phyloP scores from a whole-genome alignment of 1,284 basidiomycete genomes.

The Sporisorium scitamineum region DNA sequence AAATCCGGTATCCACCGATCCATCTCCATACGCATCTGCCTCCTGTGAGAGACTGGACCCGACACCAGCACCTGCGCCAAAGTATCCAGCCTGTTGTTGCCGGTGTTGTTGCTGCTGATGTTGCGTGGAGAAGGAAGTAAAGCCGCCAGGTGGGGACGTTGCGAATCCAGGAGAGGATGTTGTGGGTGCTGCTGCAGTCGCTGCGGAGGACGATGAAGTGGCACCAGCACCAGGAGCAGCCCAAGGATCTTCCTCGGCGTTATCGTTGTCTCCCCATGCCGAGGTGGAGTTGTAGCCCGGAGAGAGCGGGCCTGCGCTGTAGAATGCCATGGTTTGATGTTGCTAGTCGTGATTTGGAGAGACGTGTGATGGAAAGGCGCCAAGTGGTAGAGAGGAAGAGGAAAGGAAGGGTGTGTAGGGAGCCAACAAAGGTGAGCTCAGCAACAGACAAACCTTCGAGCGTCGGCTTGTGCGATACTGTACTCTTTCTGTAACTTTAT shows the following conservation, averaged over 20 bases:
- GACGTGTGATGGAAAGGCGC: neutral
- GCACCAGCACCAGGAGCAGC: constrained; percentile 28
- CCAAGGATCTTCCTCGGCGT: constrained; percentile 52
- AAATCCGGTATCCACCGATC: constrained; percentile 20
- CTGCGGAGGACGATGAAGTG: constrained; percentile 15
- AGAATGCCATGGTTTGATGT: constrained; percentile 38
- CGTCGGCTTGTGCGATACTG: neutral
- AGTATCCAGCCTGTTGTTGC: constrained; percentile 28
- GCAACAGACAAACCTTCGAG: constrained; percentile 3
- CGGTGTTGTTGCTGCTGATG: constrained; percentile 23
- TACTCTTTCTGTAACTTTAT: constrained; percentile 4
- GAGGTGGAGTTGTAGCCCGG: constrained; percentile 49
- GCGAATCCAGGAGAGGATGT: constrained; percentile 20
- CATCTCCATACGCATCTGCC: constrained; percentile 23
- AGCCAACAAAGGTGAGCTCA: constrained; percentile 5
- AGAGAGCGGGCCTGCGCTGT: constrained; percentile 47
- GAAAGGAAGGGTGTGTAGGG: neutral
- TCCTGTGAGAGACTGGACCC: constrained; percentile 23
- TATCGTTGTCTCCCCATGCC: constrained; percentile 52
- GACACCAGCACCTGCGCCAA: constrained; percentile 3
- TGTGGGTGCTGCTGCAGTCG: constrained; percentile 10
- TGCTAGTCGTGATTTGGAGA: neutral
- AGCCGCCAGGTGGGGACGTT: constrained; percentile 26
- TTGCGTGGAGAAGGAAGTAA: constrained; percentile 35
- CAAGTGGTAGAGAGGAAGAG: neutral